Evolutionary conservation across 495 filamentous ascomycete species (phyloP).

Genomic region (Letharia lupina): DNA sequence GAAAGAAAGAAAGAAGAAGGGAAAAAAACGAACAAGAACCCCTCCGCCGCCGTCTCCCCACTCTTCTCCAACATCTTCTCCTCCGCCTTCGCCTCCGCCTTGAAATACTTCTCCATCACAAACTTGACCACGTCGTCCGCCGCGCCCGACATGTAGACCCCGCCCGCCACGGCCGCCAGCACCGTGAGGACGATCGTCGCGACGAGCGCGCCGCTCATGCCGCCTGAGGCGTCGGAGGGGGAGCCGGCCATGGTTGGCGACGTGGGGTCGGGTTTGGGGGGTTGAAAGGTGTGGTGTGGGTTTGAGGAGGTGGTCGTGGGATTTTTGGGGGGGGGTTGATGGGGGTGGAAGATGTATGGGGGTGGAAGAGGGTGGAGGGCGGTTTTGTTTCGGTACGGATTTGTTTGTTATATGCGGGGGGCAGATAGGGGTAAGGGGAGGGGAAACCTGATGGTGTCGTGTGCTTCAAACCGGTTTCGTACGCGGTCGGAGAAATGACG

Average conservation of each 20-base stretch:
- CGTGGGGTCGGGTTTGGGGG: background rate
- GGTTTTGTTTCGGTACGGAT: no score
- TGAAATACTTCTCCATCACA: constrained; percentile 19
- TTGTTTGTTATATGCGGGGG: no score
- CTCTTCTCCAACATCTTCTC: constrained; percentile 14
- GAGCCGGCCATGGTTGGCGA: constrained; percentile 4
- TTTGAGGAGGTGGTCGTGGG: no score
- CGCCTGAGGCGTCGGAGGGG: background rate
- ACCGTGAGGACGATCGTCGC: background rate
- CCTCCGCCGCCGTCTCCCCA: constrained; percentile 16
- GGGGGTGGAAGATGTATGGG: background rate
- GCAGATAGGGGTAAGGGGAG: no score
- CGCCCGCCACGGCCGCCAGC: background rate
- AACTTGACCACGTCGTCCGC: constrained; percentile 15
- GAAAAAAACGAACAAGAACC: constrained; percentile 12
- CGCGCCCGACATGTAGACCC: constrained; percentile 15
- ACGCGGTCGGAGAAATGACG: background rate
- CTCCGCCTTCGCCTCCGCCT: constrained; percentile 23
- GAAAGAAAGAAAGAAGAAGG: background rate
- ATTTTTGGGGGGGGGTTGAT: background rate
- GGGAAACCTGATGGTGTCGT: background rate
- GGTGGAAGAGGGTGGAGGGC: no score
- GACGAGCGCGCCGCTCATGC: constrained; percentile 5
- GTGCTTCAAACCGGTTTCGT: background rate
- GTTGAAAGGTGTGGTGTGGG: background rate